These are phyloP conservation scores for Acacia acuminata DNA, from an alignment of 306 rosid genomes.

Conservation along the genomic window DNA sequence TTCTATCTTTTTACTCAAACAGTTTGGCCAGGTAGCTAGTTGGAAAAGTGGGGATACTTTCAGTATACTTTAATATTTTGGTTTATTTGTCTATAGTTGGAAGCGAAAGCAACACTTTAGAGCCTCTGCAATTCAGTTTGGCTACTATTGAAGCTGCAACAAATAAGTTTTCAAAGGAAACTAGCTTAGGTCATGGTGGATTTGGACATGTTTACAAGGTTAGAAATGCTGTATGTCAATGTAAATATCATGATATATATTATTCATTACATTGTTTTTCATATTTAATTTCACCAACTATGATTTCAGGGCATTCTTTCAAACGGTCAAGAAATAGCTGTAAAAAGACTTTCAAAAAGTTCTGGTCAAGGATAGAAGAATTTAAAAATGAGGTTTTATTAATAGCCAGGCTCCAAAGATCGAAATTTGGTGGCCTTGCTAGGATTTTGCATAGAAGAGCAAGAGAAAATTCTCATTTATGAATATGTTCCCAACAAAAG, in stretches of 20 bases:
- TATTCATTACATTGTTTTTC: neutral
- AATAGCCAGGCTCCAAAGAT: neutral
- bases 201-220: conserved; percentile 48
- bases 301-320: conserved; percentile 31
- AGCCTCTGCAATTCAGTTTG: conserved; percentile 30
- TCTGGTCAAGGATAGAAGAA: neutral
- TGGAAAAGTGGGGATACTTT: neutral
- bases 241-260: neutral
- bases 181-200: conserved; percentile 40
- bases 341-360: neutral
- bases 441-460: neutral
- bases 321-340: conserved; percentile 41
- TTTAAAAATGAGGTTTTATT: neutral
- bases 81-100: neutral
- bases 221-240: neutral
- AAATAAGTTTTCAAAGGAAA: conserved; percentile 25
- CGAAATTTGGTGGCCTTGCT: neutral
- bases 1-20: neutral
- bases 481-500: neutral
- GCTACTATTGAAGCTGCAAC: conserved; percentile 33
- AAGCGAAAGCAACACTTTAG: neutral
- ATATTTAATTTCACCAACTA: neutral
- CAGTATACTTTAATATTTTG: neutral
- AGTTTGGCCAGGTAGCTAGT: neutral
- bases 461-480: neutral